Percentiles rank a stretch among this genome's conserved stretches.
Conservation (phyloP, 129 eudicot species). For the Mikania micrantha region DNA sequence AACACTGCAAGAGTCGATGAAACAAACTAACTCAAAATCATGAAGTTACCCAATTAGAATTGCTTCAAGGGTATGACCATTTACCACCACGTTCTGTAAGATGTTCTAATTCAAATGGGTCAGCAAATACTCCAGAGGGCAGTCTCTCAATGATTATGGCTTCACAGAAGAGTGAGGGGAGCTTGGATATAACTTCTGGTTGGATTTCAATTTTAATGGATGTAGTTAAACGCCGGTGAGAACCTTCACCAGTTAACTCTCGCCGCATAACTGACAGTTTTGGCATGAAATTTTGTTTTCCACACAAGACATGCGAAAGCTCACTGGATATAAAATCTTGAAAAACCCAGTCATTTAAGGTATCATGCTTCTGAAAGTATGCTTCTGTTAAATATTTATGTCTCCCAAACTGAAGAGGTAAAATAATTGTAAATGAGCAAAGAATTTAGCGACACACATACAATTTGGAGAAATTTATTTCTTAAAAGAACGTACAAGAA, state of each 20-base stretch:
- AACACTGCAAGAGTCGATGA: constrained; percentile 44
- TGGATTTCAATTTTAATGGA: constrained; percentile 38
- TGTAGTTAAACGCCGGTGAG: constrained; percentile 62
- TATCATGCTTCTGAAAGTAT: constrained; percentile 49
- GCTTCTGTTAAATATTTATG: constrained; percentile 48
- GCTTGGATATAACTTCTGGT: constrained; percentile 33
- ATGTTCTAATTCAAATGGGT: constrained; percentile 86
- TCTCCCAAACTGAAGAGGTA: constrained; percentile 19
- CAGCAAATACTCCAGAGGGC: constrained; percentile 87
- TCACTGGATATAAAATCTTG: constrained; percentile 31
- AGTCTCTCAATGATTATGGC: constrained; percentile 62
- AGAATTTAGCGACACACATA: neutral
- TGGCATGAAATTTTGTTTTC: constrained; percentile 24
- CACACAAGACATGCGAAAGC: constrained; percentile 22
- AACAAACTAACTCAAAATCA: neutral
- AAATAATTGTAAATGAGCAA: neutral
- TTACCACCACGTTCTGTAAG: constrained; percentile 73
- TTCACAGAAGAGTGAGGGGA: constrained; percentile 38
- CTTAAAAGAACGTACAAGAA: neutral
- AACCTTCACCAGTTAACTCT: constrained; percentile 67
- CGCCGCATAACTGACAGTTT: constrained; percentile 32
- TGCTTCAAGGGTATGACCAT: constrained; percentile 2
- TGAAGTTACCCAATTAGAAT: neutral
- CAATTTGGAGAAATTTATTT: neutral
- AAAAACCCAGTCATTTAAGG: constrained; percentile 36